A percentile compares a stretch with the other conserved stretches of the same genome.
Evolutionary conservation across 2,329 filamentous ascomycete species (phyloP).

Genomic region (Aspergillus transmontanensis): DNA sequence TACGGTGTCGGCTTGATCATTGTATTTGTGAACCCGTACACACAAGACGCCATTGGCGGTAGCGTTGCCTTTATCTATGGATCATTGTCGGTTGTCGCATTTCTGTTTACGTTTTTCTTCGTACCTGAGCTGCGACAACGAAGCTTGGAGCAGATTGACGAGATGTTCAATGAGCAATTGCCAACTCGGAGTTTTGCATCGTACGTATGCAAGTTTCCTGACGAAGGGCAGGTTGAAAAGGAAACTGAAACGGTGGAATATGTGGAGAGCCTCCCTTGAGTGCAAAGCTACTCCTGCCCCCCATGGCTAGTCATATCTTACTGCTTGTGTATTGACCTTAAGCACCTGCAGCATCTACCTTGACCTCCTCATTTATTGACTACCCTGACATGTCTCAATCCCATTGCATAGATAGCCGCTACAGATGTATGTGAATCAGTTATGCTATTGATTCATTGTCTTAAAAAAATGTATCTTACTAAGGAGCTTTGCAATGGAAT

Average conservation of each 20-base stretch:
- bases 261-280: neutral
- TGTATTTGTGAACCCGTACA: constrained; percentile 34
- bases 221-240: neutral
- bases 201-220: neutral
- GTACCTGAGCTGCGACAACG: constrained; percentile 30
- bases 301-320: too few relatives aligned
- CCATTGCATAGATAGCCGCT: too few relatives aligned
- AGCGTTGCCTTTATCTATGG: constrained; percentile 26
- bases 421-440: too few relatives aligned
- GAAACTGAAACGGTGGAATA: neutral
- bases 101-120: constrained; percentile 27
- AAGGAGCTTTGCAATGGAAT: neutral
- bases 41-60: constrained; percentile 29
- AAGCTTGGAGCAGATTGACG: constrained; percentile 31
- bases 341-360: too few relatives aligned
- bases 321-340: too few relatives aligned
- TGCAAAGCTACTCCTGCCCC: neutral
- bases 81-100: constrained; percentile 24
- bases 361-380: too few relatives aligned
- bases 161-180: constrained; percentile 25
- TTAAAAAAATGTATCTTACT: neutral
- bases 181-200: neutral
- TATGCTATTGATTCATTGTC: neutral
- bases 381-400: too few relatives aligned
- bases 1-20: constrained; percentile 29